phyloP scores from a whole-genome alignment of 805 yeast genomes.

The Yarrowia bubula region DNA sequence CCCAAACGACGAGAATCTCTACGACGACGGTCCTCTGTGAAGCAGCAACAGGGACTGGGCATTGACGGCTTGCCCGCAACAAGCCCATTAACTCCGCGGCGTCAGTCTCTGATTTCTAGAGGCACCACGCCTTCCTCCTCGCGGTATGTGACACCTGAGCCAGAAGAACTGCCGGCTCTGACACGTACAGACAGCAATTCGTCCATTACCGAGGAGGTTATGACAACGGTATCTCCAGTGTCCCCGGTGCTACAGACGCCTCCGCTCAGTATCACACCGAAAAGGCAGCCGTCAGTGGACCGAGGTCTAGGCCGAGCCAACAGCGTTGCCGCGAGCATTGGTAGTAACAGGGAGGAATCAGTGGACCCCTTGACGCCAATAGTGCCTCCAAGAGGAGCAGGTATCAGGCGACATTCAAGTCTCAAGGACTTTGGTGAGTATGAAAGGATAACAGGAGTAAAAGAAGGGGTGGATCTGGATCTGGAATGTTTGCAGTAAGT shows the following conservation, averaged over 20 bases:
- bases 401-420: slow-evolving; percentile 14
- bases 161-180: not conserved
- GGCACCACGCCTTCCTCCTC: not conserved
- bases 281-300: not conserved
- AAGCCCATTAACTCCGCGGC: not conserved
- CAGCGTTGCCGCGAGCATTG: not conserved
- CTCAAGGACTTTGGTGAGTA: slow-evolving; percentile 20
- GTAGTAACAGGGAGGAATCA: not conserved
- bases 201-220: slow-evolving; percentile 11
- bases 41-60: not conserved
- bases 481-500: not conserved
- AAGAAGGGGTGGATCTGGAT: not conserved
- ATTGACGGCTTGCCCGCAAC: not conserved
- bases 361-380: not conserved
- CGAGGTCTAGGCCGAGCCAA: not conserved
- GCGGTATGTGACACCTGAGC: not conserved
- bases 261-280: slow-evolving; percentile 9
- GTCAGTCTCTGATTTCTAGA: not conserved
- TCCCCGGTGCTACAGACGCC: slow-evolving; percentile 3
- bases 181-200: slow-evolving; percentile 9
- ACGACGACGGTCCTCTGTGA: not conserved
- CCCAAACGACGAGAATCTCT: slow-evolving; percentile 17
- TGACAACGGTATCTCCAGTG: not conserved
- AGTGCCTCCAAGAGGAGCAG: slow-evolving; percentile 1
- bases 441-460: not conserved